Evolutionary conservation across 2,329 filamentous ascomycete species (phyloP).

Genomic region (Ceratocystis ficicola): DNA sequence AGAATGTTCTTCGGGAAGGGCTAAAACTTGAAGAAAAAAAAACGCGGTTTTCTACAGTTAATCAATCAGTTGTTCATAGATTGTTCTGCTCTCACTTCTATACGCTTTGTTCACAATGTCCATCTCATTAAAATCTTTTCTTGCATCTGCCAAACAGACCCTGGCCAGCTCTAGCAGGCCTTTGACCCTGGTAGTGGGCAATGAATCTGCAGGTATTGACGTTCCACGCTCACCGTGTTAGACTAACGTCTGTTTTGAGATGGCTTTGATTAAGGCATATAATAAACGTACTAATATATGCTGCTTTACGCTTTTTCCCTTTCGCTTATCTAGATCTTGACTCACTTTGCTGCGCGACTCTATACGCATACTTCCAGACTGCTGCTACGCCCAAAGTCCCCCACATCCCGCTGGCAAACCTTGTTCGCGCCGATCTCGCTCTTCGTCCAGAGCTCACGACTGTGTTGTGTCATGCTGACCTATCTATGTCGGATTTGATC

Average conservation of each 20-base stretch:
- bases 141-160: conserved; percentile 38
- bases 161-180: conserved; percentile 34
- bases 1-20: no score
- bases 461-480: conserved; percentile 48
- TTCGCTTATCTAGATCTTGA: conserved; percentile 52
- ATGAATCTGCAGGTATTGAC: conserved; percentile 51
- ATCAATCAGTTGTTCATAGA: no score
- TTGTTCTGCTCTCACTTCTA: no score
- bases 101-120: not conserved
- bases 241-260: no score
- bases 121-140: conserved; percentile 38
- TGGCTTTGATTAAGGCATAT: no score
- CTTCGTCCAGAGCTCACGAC: conserved; percentile 62
- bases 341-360: conserved; percentile 60
- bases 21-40: no score
- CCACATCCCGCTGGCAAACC: conserved; percentile 62
- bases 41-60: no score
- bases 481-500: conserved; percentile 50
- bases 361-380: conserved; percentile 62
- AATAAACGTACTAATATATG: no score
- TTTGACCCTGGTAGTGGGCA: conserved; percentile 52
- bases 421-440: conserved; percentile 53
- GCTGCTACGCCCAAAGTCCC: conserved; percentile 42
- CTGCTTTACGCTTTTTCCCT: not conserved
- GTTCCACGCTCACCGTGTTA: no score